Base-by-base conservation (phyloP, 768 basidiomycete genomes). In the Podaxis sp. region DNA sequence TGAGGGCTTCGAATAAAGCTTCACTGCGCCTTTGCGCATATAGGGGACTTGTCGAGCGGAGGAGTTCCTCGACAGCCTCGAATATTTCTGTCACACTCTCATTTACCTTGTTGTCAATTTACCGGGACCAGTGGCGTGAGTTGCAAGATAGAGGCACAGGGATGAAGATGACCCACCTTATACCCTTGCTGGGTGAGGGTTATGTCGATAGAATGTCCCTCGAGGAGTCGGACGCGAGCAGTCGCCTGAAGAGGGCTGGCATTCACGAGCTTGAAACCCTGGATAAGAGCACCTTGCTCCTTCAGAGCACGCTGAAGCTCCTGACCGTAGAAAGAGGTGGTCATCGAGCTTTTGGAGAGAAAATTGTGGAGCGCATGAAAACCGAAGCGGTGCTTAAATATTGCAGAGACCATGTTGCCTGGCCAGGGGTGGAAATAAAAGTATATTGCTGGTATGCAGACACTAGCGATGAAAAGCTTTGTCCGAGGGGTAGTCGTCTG, bases 51-150 rank as follows among this genome's bases (percentile, higher is more conserved):
- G 78, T 69, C 15, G 80, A 76, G 55, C 78, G 77, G 38, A 92
- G 77, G 28, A 90, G 76, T 33, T 76, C 78, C 54, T 90, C 89
- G 19, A 90, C 68, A 19, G 81, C 82, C 72, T 92, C 89, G 61
- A 82, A 85, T n/a, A 68, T 58, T 24, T 64, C 64, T 36, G 64
- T 52, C 44, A 56, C 51, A 12, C 44, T 42, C 46, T 67, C 68
- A 44, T 72, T 64, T 70, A 38, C 68, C 36, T 74, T 73, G 58
- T 55, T 63, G 61, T 66, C 62, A 46, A 66, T 65, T 64, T 64
- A 61, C 51, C 52, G 57, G 40, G 57, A 48, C 58, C 64, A 68
- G 61, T 68, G 59, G 60, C 52, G 58, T 60, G 59, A 56, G 59
- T 63, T 53, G 49, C 51, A 57, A 54, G 58, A 28, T 38, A 26